These are phyloP conservation scores for Monosporascus sp. DNA, from an alignment of 2,329 filamentous ascomycete species.

Conservation along the genomic window DNA sequence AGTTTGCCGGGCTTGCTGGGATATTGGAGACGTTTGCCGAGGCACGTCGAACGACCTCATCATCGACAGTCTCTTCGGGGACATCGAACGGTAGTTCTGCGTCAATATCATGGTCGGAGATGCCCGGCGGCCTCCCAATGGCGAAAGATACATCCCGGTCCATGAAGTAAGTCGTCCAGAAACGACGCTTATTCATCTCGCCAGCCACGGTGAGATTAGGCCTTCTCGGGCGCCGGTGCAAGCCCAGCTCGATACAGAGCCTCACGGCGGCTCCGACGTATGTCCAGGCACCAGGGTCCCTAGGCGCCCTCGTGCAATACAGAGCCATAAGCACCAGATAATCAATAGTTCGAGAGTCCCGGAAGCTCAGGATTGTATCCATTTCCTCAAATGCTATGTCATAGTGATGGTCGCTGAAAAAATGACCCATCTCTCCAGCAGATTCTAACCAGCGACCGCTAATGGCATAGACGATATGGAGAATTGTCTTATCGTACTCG, in stretches of 20 bases:
- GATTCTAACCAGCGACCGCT: conserved; percentile 27
- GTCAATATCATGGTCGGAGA: conserved; percentile 27
- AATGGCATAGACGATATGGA: conserved; percentile 24
- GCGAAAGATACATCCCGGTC: conserved; percentile 26
- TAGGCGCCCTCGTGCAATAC: conserved; percentile 25
- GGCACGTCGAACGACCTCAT: conserved; percentile 20
- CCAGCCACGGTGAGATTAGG: conserved; percentile 18
- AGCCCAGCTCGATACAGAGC: conserved; percentile 23
- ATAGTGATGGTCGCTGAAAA: conserved; percentile 26
- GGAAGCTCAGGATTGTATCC: conserved; percentile 20
- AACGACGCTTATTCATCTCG: conserved; percentile 26
- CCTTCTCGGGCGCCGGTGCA: conserved; percentile 21
- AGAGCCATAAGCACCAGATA: conserved; percentile 25
- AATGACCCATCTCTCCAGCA: conserved; percentile 25
- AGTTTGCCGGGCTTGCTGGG: conserved; percentile 18
- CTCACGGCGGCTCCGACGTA: conserved; percentile 24
- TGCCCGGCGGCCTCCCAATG: conserved; percentile 21
- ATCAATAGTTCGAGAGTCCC: conserved; percentile 22
- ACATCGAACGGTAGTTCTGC: conserved; percentile 23
- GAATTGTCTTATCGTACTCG: conserved; percentile 21
- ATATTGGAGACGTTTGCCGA: conserved; percentile 11
- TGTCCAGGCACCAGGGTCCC: conserved; percentile 25
- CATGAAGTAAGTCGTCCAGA: conserved; percentile 26
- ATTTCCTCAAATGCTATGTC: conserved; percentile 22
- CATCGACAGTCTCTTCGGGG: conserved; percentile 19